Conservation (phyloP, 164 flowering plant species). For the Annona cherimola region DNA sequence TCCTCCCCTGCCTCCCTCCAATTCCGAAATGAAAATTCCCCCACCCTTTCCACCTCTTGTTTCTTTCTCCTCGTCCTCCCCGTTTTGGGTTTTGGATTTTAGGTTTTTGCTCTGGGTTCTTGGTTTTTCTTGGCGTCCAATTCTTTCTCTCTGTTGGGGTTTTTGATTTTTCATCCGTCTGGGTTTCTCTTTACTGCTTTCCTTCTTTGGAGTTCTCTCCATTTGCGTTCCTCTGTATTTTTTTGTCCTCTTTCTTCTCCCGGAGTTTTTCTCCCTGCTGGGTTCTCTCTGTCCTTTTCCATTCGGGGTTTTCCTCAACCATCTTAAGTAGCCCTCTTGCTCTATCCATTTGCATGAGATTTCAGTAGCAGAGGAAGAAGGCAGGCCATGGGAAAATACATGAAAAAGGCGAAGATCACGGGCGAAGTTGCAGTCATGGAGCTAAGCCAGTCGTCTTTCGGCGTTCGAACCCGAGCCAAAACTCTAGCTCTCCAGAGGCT, state of each 20-base stretch:
- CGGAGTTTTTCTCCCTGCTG: not conserved
- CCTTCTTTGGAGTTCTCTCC: not conserved
- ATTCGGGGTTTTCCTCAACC: not conserved
- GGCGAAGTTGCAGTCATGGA: slow-evolving; percentile 59
- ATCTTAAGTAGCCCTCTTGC: not conserved
- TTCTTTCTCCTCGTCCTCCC: too few species aligned
- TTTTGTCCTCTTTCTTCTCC: not conserved
- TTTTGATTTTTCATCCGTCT: too few species aligned
- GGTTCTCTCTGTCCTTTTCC: not conserved
- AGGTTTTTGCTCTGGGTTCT: too few species aligned
- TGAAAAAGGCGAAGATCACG: slow-evolving; percentile 58
- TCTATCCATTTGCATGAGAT: slow-evolving; percentile 9
- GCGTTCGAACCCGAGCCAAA: slow-evolving; percentile 76
- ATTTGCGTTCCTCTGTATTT: not conserved
- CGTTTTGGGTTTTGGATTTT: too few species aligned
- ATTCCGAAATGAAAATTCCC: too few species aligned
- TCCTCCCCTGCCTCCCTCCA: too few species aligned
- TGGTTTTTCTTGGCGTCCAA: too few species aligned
- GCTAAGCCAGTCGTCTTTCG: slow-evolving; percentile 40
- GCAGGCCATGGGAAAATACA: slow-evolving; percentile 63
- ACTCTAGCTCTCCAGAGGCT: slow-evolving; percentile 65
- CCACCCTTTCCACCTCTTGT: too few species aligned
- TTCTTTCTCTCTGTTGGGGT: too few species aligned
- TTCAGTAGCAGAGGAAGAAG: not conserved
- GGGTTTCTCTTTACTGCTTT: too few species aligned